Evolutionary conservation across 176 grass and related monocot species (phyloP), one percentile per base, ranked within the genome.

Genomic region (Eremochloa ophiuroides): DNA sequence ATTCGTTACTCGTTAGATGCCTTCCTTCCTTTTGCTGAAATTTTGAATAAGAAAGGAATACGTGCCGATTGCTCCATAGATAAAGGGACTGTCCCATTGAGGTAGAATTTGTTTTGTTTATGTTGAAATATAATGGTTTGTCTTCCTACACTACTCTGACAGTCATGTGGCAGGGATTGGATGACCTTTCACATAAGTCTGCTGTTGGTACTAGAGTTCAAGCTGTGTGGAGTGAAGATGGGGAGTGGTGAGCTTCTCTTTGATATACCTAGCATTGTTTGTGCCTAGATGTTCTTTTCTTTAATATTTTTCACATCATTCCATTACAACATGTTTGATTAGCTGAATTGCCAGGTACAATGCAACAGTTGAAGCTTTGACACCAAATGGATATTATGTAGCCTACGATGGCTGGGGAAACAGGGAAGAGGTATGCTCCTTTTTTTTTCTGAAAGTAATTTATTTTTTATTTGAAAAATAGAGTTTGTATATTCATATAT

Each of bases 171-270:
- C 80, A 92, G 89, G 87, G 35, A 77, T n/a, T 80, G 26, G 66
- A 69, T 41, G 82, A 84, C 37, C 48, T 85, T 63, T 73, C 70
- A 28, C 72, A 95, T 78, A 87, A 41, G 29, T 90, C 93, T 72
- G 74, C 76, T 7, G 33, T 91, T 76, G 94, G 94, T 51, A 87
- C 72, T 70, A 97, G 88, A 89, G 91, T 97, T 46, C 90, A 97
- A 87, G 87, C 94, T 64, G 88, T 97, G 71, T 97, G 75, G 84
- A 97, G 94, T 76, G 86, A 97, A 74, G 94, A 97, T 80, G 90
- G 91, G 28, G 91, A 97, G 41, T 97, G 94, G 94, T 97, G 68
- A 71, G 81, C 75, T 71, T 34, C 22, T 77, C 10, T 70, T 63
- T 89, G 80, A 74, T 74, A 23, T 26, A 35, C 25, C 16, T 83